These are phyloP conservation scores for Lippia alba DNA, from an alignment of 305 asterid species.

Conservation along the genomic window DNA sequence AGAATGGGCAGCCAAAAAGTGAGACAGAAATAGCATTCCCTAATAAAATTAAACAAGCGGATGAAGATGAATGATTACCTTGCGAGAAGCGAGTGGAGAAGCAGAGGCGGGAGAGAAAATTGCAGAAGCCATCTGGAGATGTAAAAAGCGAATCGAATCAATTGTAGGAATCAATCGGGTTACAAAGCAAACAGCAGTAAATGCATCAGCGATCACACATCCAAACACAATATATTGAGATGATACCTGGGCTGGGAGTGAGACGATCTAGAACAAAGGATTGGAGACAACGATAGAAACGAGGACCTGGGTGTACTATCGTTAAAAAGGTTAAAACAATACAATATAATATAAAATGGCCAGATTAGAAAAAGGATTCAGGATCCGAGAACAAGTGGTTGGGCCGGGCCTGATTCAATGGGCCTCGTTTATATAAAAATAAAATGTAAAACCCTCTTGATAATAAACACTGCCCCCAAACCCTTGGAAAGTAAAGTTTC, in stretches of 20 bases:
- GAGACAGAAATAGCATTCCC: no score
- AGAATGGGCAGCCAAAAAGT: not conserved
- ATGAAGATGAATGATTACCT: constrained; percentile 31
- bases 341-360: no score
- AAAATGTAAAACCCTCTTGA: no score
- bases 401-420: no score
- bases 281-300: constrained; percentile 14
- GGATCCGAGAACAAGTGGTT: no score
- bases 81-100: constrained; percentile 43
- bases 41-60: constrained; percentile 5
- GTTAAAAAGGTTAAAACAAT: no score
- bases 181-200: not conserved
- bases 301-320: not conserved
- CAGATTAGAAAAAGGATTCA: no score
- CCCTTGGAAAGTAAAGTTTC: no score
- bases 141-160: not conserved
- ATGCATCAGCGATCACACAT: not conserved
- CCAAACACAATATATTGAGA: not conserved
- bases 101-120: constrained; percentile 45
- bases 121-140: constrained; percentile 51
- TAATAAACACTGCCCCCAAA: no score
- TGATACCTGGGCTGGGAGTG: no score
- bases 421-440: no score
- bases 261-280: not conserved
- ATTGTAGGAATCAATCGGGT: not conserved